Evolutionary conservation across 345 rosid genomes (phyloP).

Genomic region (Camelina neglecta): DNA sequence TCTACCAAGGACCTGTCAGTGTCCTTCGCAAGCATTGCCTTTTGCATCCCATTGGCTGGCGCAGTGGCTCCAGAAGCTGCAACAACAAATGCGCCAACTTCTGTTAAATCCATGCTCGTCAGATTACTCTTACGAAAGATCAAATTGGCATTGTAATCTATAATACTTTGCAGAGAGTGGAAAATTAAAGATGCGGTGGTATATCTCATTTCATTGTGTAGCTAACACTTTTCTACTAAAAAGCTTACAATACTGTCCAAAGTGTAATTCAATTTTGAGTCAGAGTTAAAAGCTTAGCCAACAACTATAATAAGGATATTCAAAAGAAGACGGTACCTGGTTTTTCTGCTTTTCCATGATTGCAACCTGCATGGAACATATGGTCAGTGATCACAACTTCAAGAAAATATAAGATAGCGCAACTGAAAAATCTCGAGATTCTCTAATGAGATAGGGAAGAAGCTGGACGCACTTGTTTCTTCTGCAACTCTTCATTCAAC

Average conservation of each 20-base stretch:
- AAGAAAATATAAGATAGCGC: neutral
- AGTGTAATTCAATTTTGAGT: neutral
- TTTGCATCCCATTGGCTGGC: constrained; percentile 55
- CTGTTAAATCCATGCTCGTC: neutral
- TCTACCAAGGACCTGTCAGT: constrained; percentile 86
- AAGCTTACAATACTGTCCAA: neutral
- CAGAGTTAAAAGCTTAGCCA: constrained; percentile 8
- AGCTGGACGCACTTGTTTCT: constrained; percentile 65
- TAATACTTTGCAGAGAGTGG: neutral
- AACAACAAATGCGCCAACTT: constrained; percentile 13
- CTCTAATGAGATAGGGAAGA: constrained; percentile 25
- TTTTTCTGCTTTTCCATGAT: constrained; percentile 59
- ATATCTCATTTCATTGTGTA: neutral
- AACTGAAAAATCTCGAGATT: constrained; percentile 22
- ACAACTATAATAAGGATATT: neutral
- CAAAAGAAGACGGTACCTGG: constrained; percentile 51
- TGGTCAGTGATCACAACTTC: constrained; percentile 18
- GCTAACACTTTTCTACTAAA: neutral
- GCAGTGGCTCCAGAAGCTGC: constrained; percentile 57
- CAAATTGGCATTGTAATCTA: neutral
- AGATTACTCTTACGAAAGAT: neutral
- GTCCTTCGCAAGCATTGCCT: constrained; percentile 85
- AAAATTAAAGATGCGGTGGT: neutral
- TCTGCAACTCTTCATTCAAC: constrained; percentile 72
- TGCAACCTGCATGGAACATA: constrained; percentile 59